These are phyloP conservation scores for Vitrella brassicaformis DNA, from an alignment of 73 alveolate genomes.

Conservation along the genomic window DNA sequence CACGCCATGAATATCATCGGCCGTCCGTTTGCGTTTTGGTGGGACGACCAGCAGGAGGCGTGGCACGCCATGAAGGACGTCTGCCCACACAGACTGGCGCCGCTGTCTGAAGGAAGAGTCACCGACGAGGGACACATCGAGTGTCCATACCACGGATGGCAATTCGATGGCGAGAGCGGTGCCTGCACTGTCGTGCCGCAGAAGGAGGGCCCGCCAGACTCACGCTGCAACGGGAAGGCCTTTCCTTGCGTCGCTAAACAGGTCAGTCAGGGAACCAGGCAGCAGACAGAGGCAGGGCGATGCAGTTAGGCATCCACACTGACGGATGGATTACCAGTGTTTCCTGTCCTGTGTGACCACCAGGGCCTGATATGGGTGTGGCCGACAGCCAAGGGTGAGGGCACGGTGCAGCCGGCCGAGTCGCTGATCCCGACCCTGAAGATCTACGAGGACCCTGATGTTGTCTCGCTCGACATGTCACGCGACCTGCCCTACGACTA, in stretches of 20 bases:
- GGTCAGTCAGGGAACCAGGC: too few relatives aligned
- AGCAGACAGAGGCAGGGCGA: neutral
- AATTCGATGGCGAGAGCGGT: conserved; percentile 8
- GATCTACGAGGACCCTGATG: conserved; percentile 6
- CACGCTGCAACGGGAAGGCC: neutral
- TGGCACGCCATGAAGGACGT: conserved; percentile 11
- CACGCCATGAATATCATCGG: too few relatives aligned
- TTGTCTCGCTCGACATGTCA: conserved; percentile 2
- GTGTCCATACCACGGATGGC: conserved; percentile 28
- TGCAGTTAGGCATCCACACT: neutral
- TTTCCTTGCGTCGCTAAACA: conserved; percentile 5
- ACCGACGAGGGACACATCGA: conserved; percentile 6
- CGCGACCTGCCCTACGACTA: conserved; percentile 14
- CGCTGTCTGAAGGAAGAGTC: conserved; percentile 13
- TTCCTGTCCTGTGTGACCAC: neutral
- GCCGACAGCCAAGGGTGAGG: conserved; percentile 1
- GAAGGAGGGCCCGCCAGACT: neutral
- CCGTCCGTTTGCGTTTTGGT: conserved; percentile 9
- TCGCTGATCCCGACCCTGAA: conserved; percentile 2
- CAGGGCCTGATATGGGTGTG: conserved; percentile 1
- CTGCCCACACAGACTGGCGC: conserved; percentile 15
- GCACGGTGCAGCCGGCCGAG: conserved; percentile 8
- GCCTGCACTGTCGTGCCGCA: neutral
- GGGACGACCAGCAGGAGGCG: conserved; percentile 4
- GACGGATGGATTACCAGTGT: neutral